These are phyloP conservation scores for Fraxinus cuspidata DNA, from an alignment of 257 asterid species.

Conservation along the genomic window DNA sequence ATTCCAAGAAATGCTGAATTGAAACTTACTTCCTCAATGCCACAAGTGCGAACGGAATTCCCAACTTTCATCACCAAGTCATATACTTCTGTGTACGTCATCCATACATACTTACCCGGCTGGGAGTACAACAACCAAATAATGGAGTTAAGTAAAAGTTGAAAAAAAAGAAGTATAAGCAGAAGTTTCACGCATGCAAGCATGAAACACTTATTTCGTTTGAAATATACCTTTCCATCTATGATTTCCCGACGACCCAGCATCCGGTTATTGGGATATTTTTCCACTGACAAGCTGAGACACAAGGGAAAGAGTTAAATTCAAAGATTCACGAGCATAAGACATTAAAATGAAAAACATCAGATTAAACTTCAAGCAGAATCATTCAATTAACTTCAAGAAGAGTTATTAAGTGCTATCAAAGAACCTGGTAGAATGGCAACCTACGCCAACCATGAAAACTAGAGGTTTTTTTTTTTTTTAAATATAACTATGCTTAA, in stretches of 20 bases:
- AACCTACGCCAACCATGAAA: slow-evolving; percentile 19
- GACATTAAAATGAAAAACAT: neutral
- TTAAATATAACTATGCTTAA: no score
- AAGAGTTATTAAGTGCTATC: slow-evolving; percentile 4
- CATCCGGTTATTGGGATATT: slow-evolving; percentile 78
- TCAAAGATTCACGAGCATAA: slow-evolving; percentile 8
- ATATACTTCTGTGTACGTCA: slow-evolving; percentile 80
- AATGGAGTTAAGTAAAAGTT: neutral
- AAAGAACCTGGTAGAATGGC: neutral
- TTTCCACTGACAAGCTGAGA: slow-evolving; percentile 77
- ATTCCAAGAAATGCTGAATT: neutral
- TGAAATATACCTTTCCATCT: slow-evolving; percentile 69
- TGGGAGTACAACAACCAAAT: slow-evolving; percentile 34
- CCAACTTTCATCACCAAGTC: slow-evolving; percentile 77
- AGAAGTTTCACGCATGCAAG: slow-evolving; percentile 22
- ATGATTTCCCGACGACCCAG: slow-evolving; percentile 81
- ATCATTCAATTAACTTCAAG: neutral
- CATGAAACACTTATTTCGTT: slow-evolving; percentile 18
- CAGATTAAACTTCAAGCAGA: slow-evolving; percentile 3
- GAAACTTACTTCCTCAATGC: slow-evolving; percentile 71
- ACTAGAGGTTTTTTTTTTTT: slow-evolving; percentile 21
- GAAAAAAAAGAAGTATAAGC: neutral
- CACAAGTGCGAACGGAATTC: slow-evolving; percentile 74
- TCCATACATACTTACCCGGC: slow-evolving; percentile 86
- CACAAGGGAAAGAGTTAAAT: slow-evolving; percentile 16